Percentiles rank a stretch among this genome's conserved stretches.
Evolutionary conservation across 2,329 filamentous ascomycete genomes (phyloP).

Genomic region (Alternaria ventricosa): DNA sequence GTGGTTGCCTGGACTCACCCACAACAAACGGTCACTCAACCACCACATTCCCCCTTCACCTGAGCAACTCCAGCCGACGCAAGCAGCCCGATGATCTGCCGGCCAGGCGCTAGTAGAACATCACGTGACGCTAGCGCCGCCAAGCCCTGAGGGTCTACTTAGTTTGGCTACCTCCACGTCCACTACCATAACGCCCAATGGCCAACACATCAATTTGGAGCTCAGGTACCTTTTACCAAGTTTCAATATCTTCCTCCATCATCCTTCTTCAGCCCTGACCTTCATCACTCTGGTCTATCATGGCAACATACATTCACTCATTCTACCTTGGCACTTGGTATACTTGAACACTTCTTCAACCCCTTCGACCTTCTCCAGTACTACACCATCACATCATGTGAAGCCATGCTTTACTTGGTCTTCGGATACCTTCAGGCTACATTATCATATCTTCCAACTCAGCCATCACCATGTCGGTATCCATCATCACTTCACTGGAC

Average conservation of each 20-base stretch:
- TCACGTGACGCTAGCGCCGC: not conserved
- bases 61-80: not conserved
- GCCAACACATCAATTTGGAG: not conserved
- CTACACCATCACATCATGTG: not conserved
- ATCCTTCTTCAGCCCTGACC: not conserved
- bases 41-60: constrained; percentile 3
- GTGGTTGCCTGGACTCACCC: not conserved
- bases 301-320: constrained; percentile 14
- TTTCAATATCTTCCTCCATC: not conserved
- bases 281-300: constrained; percentile 4
- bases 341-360: not conserved
- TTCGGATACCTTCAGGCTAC: not conserved
- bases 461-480: not conserved
- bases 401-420: not conserved
- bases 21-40: not conserved
- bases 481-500: not conserved
- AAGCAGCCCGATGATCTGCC: not conserved
- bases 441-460: not conserved
- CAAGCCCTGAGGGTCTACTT: not conserved
- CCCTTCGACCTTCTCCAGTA: not conserved
- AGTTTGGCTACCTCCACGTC: not conserved
- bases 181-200: not conserved
- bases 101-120: not conserved
- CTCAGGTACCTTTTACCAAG: not conserved
- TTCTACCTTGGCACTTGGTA: constrained; percentile 12